These are phyloP conservation scores for Coelastrella sp. DNA, from an alignment of 139 green algal genomes.

Conservation along the genomic window DNA sequence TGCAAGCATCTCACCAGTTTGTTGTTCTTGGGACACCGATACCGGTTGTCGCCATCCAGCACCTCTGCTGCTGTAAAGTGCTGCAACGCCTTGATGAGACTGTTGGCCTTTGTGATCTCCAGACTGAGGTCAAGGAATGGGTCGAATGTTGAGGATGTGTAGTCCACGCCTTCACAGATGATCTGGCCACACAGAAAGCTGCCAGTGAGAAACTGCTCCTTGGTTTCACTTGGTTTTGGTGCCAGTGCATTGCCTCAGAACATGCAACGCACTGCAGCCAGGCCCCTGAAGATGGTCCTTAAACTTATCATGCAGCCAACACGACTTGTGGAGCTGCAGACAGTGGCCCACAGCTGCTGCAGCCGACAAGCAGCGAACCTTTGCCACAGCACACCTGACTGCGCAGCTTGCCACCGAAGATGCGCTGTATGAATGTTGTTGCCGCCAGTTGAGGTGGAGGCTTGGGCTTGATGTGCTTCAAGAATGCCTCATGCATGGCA, in stretches of 20 bases:
- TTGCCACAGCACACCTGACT: conserved; percentile 73
- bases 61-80: conserved; percentile 83
- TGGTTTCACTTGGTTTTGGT: too few species aligned
- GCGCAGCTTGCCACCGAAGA: conserved; percentile 91
- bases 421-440: conserved; percentile 88
- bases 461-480: conserved; percentile 65
- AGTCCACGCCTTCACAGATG: conserved; percentile 85
- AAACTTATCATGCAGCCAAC: neutral
- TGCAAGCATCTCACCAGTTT: conserved; percentile 68
- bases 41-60: conserved; percentile 86
- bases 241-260: neutral
- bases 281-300: too few species aligned
- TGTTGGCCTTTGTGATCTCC: conserved; percentile 83
- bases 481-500: conserved; percentile 85
- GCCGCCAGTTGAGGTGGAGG: conserved; percentile 71
- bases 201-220: neutral
- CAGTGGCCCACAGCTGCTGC: neutral
- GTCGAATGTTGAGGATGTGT: conserved; percentile 88
- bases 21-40: conserved; percentile 82
- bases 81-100: conserved; percentile 74
- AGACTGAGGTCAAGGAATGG: conserved; percentile 94
- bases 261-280: neutral
- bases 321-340: neutral
- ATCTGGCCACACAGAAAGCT: conserved; percentile 68
- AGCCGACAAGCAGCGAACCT: neutral